A percentile compares a stretch with the other conserved stretches of the same genome.
These are phyloP conservation scores for Amanita jacksonii DNA, from an alignment of 768 basidiomycete species.

Conservation along the genomic window DNA sequence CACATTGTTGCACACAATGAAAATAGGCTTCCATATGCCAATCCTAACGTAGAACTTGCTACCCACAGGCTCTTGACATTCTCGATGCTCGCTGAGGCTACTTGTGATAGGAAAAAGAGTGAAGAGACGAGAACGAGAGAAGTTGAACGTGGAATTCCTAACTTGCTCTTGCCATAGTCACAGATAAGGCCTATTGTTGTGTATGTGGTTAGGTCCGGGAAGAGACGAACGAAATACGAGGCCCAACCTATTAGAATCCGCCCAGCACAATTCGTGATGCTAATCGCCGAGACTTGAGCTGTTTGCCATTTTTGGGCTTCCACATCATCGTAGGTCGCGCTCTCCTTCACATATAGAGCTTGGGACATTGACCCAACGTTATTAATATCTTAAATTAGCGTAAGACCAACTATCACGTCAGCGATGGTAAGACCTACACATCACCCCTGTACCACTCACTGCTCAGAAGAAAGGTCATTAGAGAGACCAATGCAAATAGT, in stretches of 20 bases:
- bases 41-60: conserved; percentile 40
- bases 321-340: conserved; percentile 51
- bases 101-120: conserved; percentile 66
- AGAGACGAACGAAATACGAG: not conserved
- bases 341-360: conserved; percentile 37
- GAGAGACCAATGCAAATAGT: conserved; percentile 1
- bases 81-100: conserved; percentile 43
- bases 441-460: conserved; percentile 75
- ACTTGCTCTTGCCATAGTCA: conserved; percentile 50
- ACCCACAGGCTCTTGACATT: conserved; percentile 60
- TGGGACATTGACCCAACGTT: conserved; percentile 67
- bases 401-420: not conserved
- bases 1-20: conserved; percentile 67
- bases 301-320: conserved; percentile 72
- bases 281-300: conserved; percentile 74
- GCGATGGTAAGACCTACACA: conserved; percentile 47
- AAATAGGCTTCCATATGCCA: conserved; percentile 66
- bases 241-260: conserved; percentile 62
- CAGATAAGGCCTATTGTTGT: conserved; percentile 47
- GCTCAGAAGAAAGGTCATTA: conserved; percentile 3
- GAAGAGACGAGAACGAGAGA: conserved; percentile 57
- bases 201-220: too few species aligned
- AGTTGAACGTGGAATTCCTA: conserved; percentile 55
- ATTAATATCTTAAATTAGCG: conserved; percentile 20
- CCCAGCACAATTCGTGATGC: conserved; percentile 72